Base-by-base conservation (phyloP, 768 basidiomycete species). In the Lentinula lateritia region DNA sequence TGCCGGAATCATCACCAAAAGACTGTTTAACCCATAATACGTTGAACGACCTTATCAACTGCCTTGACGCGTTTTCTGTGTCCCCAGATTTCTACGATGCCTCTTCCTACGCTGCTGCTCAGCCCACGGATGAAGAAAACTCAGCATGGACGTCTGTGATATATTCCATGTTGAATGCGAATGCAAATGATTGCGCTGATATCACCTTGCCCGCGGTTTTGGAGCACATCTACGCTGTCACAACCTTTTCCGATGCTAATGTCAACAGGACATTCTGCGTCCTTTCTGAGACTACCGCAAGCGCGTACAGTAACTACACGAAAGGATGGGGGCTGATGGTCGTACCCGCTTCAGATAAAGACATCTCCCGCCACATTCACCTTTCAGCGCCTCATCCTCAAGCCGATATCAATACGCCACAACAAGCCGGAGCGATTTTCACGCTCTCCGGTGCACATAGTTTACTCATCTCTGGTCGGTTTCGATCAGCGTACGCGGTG, bases 341-440 rank as follows among this genome's bases (percentile, higher is more conserved):
- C 20, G 60, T 61, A 28, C 56, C 61, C 15, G 38, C 52, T 4
- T 55, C 41, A 32, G 54, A 7, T 10, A 53, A 41, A 32, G 23
- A 50, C 3, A 52, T 60, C 20, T 58, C 59, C 13, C 61, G 61
- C 18, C 20, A 18, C 15, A 18, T 62, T 3, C 61, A 62, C 50
- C 39, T 62, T 42, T 62, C 61, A 16, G 61, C 61, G 5, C 61
- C 61, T 16, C 61, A 62, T 62, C 61, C 61, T 28, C 28, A 36
- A 10, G 58, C n/a, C 28, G 61, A 62, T 34, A 50, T 56, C 15
- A 32, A 58, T 16, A 62, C 61, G 13, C 61, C 61, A 7, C 61
- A 62, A 23, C 61, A 62, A 38, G 61, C 61, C 16, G 61, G 55
- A 38, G 42, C 54, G 7, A 41, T 62, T n/a, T 62, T 62, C 36